Percentiles rank a stretch among this genome's conserved stretches.
phyloP scores from a whole-genome alignment of 2,329 filamentous ascomycete species.

The Penicillium sp. region DNA sequence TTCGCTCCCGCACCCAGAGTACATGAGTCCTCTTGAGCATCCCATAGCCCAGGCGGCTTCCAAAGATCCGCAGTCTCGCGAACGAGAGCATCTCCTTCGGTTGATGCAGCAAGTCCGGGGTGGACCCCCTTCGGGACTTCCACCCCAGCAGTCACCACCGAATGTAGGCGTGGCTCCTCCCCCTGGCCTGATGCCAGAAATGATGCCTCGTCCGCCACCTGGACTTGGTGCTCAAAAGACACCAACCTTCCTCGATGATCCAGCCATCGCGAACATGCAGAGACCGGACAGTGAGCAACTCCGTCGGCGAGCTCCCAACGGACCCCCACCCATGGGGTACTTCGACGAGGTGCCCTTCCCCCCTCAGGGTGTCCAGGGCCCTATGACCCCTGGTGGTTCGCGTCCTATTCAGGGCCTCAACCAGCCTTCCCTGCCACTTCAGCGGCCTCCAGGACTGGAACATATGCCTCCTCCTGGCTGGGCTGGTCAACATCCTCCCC shows the following conservation, averaged over 20 bases:
- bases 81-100: conserved; percentile 83
- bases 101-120: conserved; percentile 69
- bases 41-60: conserved; percentile 38
- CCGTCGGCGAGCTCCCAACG: conserved; percentile 44
- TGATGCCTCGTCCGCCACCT: conserved; percentile 40
- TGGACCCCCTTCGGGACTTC: conserved; percentile 34
- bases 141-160: conserved; percentile 32
- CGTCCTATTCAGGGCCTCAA: conserved; percentile 38
- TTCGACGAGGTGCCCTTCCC: conserved; percentile 48
- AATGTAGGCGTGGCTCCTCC: conserved; percentile 38
- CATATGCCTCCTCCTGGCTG: conserved; percentile 48
- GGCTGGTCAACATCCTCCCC: conserved; percentile 42
- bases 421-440: conserved; percentile 45
- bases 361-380: conserved; percentile 40
- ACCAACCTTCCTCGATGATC: conserved; percentile 48
- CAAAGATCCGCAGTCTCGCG: conserved; percentile 54
- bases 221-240: conserved; percentile 42
- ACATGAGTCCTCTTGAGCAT: conserved; percentile 37
- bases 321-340: conserved; percentile 42
- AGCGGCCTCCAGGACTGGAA: conserved; percentile 50
- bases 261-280: conserved; percentile 48
- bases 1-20: conserved; percentile 37
- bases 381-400: conserved; percentile 40
- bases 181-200: conserved; percentile 43
- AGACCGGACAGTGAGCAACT: conserved; percentile 44